These are phyloP conservation scores for Arthrinium phaeospermum DNA, from an alignment of 2,329 filamentous ascomycete genomes.

Conservation along the genomic window DNA sequence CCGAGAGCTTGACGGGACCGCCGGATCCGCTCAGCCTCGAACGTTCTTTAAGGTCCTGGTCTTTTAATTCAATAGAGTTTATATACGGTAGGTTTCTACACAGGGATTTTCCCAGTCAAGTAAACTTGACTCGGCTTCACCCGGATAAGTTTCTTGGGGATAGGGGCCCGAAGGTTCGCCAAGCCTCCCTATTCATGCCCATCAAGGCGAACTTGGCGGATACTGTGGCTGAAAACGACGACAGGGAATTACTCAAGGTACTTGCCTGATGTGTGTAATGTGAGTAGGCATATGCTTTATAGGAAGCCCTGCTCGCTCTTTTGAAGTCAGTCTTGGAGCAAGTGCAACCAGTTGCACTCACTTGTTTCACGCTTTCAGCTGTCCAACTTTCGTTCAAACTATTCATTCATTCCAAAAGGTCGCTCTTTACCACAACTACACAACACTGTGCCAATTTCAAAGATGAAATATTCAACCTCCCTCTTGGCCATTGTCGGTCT, in stretches of 20 bases:
- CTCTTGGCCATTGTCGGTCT: neutral
- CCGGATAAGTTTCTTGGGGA: neutral
- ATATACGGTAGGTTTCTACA: neutral
- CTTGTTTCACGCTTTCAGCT: neutral
- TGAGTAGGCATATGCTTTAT: neutral
- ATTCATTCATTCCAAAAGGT: too few species aligned
- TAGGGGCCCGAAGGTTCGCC: slow-evolving; percentile 1
- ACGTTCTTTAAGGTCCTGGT: too few species aligned
- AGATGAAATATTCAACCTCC: neutral
- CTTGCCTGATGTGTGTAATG: neutral
- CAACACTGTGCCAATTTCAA: too few species aligned
- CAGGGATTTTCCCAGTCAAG: neutral
- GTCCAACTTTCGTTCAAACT: neutral
- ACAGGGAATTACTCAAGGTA: neutral
- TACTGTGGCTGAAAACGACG: neutral
- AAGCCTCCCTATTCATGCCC: neutral
- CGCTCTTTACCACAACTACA: too few species aligned
- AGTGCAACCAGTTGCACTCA: neutral
- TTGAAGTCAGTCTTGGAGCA: neutral
- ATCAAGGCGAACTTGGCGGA: neutral
- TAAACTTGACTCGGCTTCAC: neutral
- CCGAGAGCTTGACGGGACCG: neutral
- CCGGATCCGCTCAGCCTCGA: neutral
- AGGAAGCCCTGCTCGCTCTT: neutral
- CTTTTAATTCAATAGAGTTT: neutral